A percentile compares a stretch with the other conserved stretches of the same genome.
Evolutionary conservation across 192 early-diverging fungal genomes (phyloP).

Genomic region (Phycomyces nitens): DNA sequence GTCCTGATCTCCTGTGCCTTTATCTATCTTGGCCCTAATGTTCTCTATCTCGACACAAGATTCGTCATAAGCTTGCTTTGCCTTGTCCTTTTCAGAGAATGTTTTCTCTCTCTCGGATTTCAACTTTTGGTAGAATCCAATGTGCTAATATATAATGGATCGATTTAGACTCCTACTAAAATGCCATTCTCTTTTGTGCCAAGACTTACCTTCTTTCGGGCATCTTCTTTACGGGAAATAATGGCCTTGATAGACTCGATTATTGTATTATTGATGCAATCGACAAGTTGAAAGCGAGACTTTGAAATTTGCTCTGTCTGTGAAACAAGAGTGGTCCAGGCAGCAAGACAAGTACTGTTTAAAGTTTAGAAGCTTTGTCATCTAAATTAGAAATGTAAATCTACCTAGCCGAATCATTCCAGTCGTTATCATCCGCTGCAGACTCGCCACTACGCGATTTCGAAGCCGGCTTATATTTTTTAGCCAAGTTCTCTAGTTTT

Average conservation of each 20-base stretch:
- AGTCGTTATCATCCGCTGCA: conserved; percentile 10
- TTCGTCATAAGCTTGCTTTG: conserved; percentile 60
- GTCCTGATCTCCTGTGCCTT: conserved; percentile 55
- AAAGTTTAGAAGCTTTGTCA: not conserved
- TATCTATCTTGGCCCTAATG: conserved; percentile 51
- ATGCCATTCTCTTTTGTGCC: not conserved
- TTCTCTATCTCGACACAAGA: conserved; percentile 61
- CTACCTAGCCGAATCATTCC: conserved; percentile 42
- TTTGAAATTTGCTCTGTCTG: conserved; percentile 53
- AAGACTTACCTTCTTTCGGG: conserved; percentile 59
- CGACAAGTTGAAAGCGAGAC: conserved; percentile 45
- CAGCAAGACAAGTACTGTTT: conserved; percentile 48
- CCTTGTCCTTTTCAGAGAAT: conserved; percentile 59
- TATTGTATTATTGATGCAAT: conserved; percentile 47
- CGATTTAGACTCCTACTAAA: not conserved
- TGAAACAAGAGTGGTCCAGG: conserved; percentile 58
- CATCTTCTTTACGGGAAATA: conserved; percentile 58
- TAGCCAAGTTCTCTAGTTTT: conserved; percentile 58
- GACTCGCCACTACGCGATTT: conserved; percentile 30
- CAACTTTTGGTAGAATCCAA: conserved; percentile 59
- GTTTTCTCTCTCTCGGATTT: conserved; percentile 56
- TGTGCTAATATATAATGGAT: conserved; percentile 44
- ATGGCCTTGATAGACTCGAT: conserved; percentile 56
- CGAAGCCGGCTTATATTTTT: conserved; percentile 52
- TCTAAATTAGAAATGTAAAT: conserved; percentile 7